Percentiles rank a stretch among this genome's conserved stretches.
These are phyloP conservation scores for Neopestalotiopsis sp. DNA, from an alignment of 2,329 filamentous ascomycete genomes.

Conservation along the genomic window DNA sequence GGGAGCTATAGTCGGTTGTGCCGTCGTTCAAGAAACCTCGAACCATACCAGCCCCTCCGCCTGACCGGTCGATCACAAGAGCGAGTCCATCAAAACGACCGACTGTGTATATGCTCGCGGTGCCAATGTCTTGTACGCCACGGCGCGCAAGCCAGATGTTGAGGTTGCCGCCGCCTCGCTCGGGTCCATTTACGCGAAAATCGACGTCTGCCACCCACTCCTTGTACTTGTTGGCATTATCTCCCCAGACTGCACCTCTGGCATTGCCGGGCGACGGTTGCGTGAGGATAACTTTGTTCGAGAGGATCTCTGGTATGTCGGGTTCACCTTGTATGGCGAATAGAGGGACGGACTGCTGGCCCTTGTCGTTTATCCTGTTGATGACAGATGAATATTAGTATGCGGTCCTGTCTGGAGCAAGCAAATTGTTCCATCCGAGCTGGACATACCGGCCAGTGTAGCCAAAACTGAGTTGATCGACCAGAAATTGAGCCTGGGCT, in stretches of 20 bases:
- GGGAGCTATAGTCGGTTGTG: conserved; percentile 75
- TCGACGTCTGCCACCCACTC: conserved; percentile 85
- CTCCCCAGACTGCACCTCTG: conserved; percentile 82
- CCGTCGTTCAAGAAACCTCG: conserved; percentile 96
- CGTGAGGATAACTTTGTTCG: conserved; percentile 91
- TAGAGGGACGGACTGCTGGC: conserved; percentile 56
- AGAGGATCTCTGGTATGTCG: conserved; percentile 68
- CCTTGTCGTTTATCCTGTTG: conserved; percentile 64
- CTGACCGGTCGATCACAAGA: conserved; percentile 84
- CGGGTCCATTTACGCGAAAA: conserved; percentile 85
- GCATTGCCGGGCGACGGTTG: conserved; percentile 86
- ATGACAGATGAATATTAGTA: not conserved
- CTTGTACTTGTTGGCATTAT: conserved; percentile 63
- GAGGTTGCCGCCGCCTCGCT: conserved; percentile 85
- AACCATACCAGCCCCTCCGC: conserved; percentile 78
- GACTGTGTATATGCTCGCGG: conserved; percentile 83
- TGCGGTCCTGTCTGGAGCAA: not conserved
- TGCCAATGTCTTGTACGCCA: conserved; percentile 68
- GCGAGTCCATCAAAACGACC: conserved; percentile 89
- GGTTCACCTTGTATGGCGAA: conserved; percentile 63
- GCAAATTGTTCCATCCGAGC: not conserved
- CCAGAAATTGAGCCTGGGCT: conserved; percentile 67
- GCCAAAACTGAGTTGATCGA: conserved; percentile 81
- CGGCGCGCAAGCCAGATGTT: conserved; percentile 90
- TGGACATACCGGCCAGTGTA: conserved; percentile 65